Evolutionary conservation across 306 rosid species (phyloP), one percentile per base, ranked within the genome.

Genomic region (Argentina anserina): DNA sequence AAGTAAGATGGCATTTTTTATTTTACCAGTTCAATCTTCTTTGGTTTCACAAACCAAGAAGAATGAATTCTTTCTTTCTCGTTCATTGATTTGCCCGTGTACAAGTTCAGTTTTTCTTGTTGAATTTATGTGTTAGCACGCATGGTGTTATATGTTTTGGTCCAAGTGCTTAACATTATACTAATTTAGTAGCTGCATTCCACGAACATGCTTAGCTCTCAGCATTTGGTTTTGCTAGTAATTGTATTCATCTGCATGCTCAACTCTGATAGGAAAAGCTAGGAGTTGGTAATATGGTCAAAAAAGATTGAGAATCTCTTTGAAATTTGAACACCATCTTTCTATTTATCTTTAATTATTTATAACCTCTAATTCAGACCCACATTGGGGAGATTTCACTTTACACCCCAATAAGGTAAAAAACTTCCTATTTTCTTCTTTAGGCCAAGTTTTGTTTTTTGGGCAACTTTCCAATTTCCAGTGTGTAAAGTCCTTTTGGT

Each of bases 401-500:
- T 33, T 69, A 69, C 60, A 69, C 3, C 42, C 50, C 45, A 20
- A 8, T 67, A 20, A 31, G n/a, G n/a, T n/a, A 68, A 67, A 67
- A 67, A 4, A 5, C 39, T 56, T 67, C 40, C 9, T 12, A 47
- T 31, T 5, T 68, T 68, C 2, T 68, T 10, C 42, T 68, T 68
- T 6, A 25, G 61, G 73, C n/a, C 0, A 40, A 6, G 73, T 49
- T 12, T 6, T 65, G 15, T 69, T 31, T 47, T 47, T 12, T 33
- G 25, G 45, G 61, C 43, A 34, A 50, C 64, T 33, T 33, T 33
- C 36, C 36, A n/a, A n/a, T 69, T 49, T 49, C 62, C 45, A 47
- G 29, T 20, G 26, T 15, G 21, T 4, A 53, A 10, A 5, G 6
- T 53, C 6, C 23, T 21, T 50, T 3, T 10, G 9, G n/a, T 50